Base-by-base conservation (phyloP, 306 rosid genomes). In the Cicer yamashitae region DNA sequence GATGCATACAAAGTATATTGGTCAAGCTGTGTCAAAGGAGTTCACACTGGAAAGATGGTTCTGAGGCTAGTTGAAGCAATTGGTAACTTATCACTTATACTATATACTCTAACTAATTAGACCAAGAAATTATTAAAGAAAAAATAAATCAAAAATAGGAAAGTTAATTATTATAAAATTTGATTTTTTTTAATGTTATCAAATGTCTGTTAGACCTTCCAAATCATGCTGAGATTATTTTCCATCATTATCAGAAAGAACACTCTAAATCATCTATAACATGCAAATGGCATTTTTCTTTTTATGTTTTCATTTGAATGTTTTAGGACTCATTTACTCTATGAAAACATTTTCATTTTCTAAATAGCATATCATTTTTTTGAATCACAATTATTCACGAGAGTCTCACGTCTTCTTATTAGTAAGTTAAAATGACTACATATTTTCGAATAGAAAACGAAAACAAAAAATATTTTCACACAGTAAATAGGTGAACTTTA, bases 1-100 rank as follows among this genome's bases (percentile, higher is more conserved):
- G 99, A 92, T 17, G 99, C 97, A 50, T 94, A 90, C 78, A 94
- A 77, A 92, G 88, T 92, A 45, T 94, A 94, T 74, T 94, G 99
- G 97, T 12, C 88, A 59, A 82, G 96, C 86, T 94, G 99, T 74
- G 98, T 85, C 73, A 92, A 88, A 86, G 98, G 99, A 78, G 73
- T 84, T 77, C 99, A 94, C 87, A 65, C 90, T 2, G 99, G 99
- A 85, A 79, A 80, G 65, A 94, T 94, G 99, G 99, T 94, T 84
- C 74, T 94, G 17, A 78, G 86, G 11, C 86, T 94, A 54, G 99
- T 94, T 64, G 99, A 94, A 89, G 99, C 99, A 60, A 94, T 94
- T 15, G 99, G 99, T 94, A 85, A 67, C 74, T 62, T 80, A 8
- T 74, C 66, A 48, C 64, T 52, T 82, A 5, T 62, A 54, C 15